Evolutionary conservation across 345 rosid genomes (phyloP), one percentile per base, ranked within the genome.

Genomic region (Eucalyptus caleyi): DNA sequence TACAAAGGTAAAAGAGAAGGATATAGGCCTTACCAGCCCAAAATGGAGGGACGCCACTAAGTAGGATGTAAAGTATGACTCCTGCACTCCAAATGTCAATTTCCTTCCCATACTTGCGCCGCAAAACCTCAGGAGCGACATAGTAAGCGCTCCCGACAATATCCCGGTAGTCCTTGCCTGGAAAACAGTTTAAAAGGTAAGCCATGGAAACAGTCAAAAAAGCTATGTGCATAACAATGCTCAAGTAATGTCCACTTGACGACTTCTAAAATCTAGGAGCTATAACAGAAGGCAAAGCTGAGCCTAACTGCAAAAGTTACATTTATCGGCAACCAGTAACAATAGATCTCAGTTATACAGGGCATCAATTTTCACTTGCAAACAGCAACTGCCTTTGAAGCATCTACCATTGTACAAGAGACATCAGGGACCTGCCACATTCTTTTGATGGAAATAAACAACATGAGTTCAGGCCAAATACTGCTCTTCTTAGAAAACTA

Each of bases 81-180:
- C 99, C 99, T 49, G 97, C 99, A 93, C 99, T 96, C 99, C 99
- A 97, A 53, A 96, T 92, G 88, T 97, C 99, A n/a, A 92, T 89
- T 92, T 96, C 99, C 93, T 96, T 96, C 60, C 99, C 99, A 62
- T 96, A 96, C 88, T 89, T 94, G 15, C 97, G 96, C 40, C 85
- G 88, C 86, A 97, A 89, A 19, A 97, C 97, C 91, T 97, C 99
- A 67, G 99, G 99, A 91, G 99, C 97, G 82, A 97, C 97, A 89
- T 97, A 97, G 90, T 97, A 97, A 37, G 99, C 97, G 89, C 99
- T 96, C 82, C 97, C 98, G 4, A 96, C 99, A 30, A 96, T 95
- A 89, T 96, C 97, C 88, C 89, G 93, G 89, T 95, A 97, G 27
- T 90, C 94, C 91, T 92, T 96, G 37, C 97, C 98, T 97, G 89